These are phyloP conservation scores for Ascochyta clinopodiicola DNA, from an alignment of 2,329 filamentous ascomycete genomes.

Conservation along the genomic window DNA sequence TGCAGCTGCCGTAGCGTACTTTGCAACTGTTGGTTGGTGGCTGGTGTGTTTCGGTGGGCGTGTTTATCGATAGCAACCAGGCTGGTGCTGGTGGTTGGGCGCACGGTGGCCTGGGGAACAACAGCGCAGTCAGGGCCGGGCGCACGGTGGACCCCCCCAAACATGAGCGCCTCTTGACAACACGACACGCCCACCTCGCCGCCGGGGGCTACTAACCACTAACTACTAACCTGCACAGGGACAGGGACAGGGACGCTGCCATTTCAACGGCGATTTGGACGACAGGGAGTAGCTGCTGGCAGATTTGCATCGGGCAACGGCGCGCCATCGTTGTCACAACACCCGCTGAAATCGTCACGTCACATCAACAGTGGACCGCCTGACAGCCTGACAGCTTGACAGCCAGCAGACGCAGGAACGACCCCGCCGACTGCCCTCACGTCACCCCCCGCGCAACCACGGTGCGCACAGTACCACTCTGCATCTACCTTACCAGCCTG, in stretches of 20 bases:
- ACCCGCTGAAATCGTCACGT: slow-evolving; percentile 33
- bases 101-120: slow-evolving; percentile 17
- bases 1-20: neutral
- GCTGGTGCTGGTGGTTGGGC: neutral
- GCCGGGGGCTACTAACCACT: slow-evolving; percentile 38
- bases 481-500: neutral
- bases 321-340: slow-evolving; percentile 37
- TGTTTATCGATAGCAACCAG: neutral
- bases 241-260: slow-evolving; percentile 36
- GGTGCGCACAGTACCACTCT: slow-evolving; percentile 4
- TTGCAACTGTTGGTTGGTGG: too few relatives aligned
- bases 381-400: slow-evolving; percentile 7
- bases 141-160: slow-evolving; percentile 18
- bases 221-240: slow-evolving; percentile 44
- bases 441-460: slow-evolving; percentile 5
- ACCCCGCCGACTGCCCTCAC: slow-evolving; percentile 19
- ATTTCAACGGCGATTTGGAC: slow-evolving; percentile 13
- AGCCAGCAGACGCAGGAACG: slow-evolving; percentile 26
- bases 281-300: slow-evolving; percentile 20
- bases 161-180: slow-evolving; percentile 25
- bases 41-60: neutral
- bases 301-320: slow-evolving; percentile 26
- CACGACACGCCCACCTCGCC: slow-evolving; percentile 31
- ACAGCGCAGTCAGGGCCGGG: neutral
- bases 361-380: too few relatives aligned